Conservation (phyloP, 345 rosid genomes). For the Aethionema arabicum region DNA sequence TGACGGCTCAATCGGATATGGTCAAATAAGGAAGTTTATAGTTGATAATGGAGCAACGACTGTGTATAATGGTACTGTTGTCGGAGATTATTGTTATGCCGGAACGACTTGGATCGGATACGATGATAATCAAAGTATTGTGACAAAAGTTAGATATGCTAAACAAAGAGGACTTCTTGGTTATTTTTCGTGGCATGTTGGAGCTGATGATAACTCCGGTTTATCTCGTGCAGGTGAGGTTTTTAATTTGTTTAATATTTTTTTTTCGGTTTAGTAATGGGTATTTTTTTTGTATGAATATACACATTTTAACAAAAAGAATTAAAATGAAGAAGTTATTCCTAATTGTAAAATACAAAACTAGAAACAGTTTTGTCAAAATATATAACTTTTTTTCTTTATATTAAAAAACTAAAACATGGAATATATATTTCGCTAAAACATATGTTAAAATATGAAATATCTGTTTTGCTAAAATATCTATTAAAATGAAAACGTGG, state of each 20-base stretch:
- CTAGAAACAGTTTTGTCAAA: too few species aligned
- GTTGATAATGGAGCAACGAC: constrained; percentile 22
- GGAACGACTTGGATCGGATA: constrained; percentile 52
- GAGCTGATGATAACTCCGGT: constrained; percentile 47
- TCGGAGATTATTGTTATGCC: constrained; percentile 40
- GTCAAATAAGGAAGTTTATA: constrained; percentile 32
- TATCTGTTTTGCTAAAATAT: too few species aligned
- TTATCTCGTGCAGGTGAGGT: constrained; percentile 42
- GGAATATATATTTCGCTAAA: too few species aligned
- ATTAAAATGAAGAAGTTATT: too few species aligned
- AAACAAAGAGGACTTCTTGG: constrained; percentile 45
- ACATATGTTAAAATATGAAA: too few species aligned
- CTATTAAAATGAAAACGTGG: too few species aligned
- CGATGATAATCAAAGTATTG: constrained; percentile 40
- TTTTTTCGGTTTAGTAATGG: too few species aligned
- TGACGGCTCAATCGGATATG: constrained; percentile 35
- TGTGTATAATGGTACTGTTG: constrained; percentile 38
- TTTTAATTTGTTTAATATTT: too few species aligned
- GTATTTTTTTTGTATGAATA: too few species aligned
- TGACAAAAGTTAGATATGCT: constrained; percentile 42
- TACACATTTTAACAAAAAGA: constrained; percentile 19
- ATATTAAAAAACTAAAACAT: too few species aligned
- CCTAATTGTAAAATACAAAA: too few species aligned
- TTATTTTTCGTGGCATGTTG: constrained; percentile 60
- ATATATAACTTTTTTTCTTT: too few species aligned